Base-by-base conservation (phyloP, 805 yeast genomes). In the Kuraishia floccosa region DNA sequence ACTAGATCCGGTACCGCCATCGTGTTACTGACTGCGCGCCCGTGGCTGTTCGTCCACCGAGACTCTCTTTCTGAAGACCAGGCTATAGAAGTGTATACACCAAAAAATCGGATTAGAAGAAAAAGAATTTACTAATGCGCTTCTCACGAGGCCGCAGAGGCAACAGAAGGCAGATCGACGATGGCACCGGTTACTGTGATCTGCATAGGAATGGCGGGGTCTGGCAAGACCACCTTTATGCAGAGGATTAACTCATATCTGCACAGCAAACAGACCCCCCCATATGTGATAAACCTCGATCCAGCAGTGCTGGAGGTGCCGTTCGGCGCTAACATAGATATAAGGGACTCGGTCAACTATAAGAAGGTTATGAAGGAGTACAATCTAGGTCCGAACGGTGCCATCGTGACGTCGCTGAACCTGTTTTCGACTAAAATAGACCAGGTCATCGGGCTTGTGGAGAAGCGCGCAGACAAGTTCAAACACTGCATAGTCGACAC, bases 191-290 rank as follows among this genome's bases (percentile, higher is more conserved):
- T 60, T 22, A 52, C 56, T 4, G 41, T 59, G 5, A 39, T 60
- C 14, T 59, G 63, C 31, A 57, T 60, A 37, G 65, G 65, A 30
- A 60, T 60, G 65, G 65, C 73, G 38, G 72, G 74, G 22, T 78
- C 94, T 31, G 98, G 99, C 46, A 91, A 91, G 56, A 89, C 99
- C 58, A 91, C 98, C 7, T 91, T 91, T 52, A 78, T 91, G 85
- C 99, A 91, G 54, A 63, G 98, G 39, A 62, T 91, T 37, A 89
- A 89, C 56, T 72, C 96, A 0, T 94, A 91, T 52, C 60, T 91
- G 21, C 94, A 87, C 48, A 37, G 83, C 21, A 62, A 70, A 35
- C 66, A 77, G 38, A 55, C 60, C 25, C 78, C 89, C 14, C 97
- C 98, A 8, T 91, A 91, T 55, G 94, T 89, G 17, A 72, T 91